phyloP scores from a whole-genome alignment of 2,329 filamentous ascomycete species.

The Penicillium digitatum region DNA sequence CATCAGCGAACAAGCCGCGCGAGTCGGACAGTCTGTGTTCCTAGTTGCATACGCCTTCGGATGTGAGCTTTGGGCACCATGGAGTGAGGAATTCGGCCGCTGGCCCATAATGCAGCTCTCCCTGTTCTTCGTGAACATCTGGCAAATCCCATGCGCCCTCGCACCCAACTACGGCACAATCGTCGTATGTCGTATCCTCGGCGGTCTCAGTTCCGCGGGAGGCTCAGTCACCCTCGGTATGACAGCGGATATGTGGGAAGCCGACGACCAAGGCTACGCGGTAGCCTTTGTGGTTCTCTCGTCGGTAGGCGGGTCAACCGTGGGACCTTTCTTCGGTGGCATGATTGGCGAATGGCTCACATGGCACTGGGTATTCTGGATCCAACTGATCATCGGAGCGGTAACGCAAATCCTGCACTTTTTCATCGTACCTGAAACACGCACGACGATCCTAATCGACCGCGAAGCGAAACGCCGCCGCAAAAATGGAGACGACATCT shows the following conservation, averaged over 20 bases:
- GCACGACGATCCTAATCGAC: constrained; percentile 55
- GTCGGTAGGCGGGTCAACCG: constrained; percentile 69
- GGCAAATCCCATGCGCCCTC: constrained; percentile 67
- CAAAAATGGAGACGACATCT: constrained; percentile 56
- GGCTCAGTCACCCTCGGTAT: constrained; percentile 70
- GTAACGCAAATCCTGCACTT: constrained; percentile 51
- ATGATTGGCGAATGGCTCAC: constrained; percentile 52
- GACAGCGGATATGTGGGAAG: constrained; percentile 70
- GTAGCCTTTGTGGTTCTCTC: constrained; percentile 74
- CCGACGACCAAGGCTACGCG: constrained; percentile 67
- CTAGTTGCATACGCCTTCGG: constrained; percentile 77
- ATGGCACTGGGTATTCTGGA: constrained; percentile 62
- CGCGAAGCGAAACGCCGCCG: constrained; percentile 55
- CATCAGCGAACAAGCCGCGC: constrained; percentile 64
- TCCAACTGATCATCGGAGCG: constrained; percentile 56
- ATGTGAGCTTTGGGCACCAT: constrained; percentile 82
- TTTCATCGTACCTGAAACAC: constrained; percentile 60
- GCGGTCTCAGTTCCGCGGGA: constrained; percentile 66
- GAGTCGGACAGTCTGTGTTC: constrained; percentile 72
- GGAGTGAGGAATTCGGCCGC: constrained; percentile 79
- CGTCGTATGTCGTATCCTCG: constrained; percentile 63
- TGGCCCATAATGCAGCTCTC: constrained; percentile 70
- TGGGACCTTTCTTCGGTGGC: constrained; percentile 53
- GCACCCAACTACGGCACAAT: constrained; percentile 68
- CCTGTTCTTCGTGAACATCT: constrained; percentile 72